These are phyloP conservation scores for Coccinonectria pachysandricola DNA, from an alignment of 2,329 filamentous ascomycete genomes.

Conservation along the genomic window DNA sequence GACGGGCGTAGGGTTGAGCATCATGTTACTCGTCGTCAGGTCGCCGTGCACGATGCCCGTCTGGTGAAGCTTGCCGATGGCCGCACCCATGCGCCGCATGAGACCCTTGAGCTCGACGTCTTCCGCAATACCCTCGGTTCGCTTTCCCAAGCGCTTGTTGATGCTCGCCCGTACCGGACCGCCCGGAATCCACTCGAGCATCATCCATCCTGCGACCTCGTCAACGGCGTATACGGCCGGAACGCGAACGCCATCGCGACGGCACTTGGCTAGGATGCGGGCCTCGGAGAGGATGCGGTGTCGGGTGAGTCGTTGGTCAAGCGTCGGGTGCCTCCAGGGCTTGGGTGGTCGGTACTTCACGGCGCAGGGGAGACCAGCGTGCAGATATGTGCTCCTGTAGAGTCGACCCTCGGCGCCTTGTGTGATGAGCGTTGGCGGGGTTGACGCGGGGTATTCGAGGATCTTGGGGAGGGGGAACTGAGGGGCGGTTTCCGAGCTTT, in stretches of 20 bases:
- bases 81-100: constrained; percentile 59
- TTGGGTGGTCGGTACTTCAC: constrained; percentile 90
- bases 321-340: constrained; percentile 79
- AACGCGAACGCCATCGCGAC: constrained; percentile 68
- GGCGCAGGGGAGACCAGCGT: constrained; percentile 56
- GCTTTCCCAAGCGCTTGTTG: constrained; percentile 54
- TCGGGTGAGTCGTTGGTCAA: constrained; percentile 79
- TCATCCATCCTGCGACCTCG: constrained; percentile 58
- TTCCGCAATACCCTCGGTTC: constrained; percentile 28
- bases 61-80: constrained; percentile 67
- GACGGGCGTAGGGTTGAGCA: constrained; percentile 44
- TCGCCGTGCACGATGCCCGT: constrained; percentile 90
- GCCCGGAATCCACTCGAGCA: constrained; percentile 79
- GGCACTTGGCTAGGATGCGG: constrained; percentile 69
- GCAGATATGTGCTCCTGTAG: constrained; percentile 75
- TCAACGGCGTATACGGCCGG: constrained; percentile 68
- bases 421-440: constrained; percentile 60
- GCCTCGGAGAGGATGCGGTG: constrained; percentile 85
- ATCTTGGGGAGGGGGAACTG: constrained; percentile 49
- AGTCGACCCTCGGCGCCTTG: constrained; percentile 95
- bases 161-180: constrained; percentile 58
- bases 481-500: constrained; percentile 11
- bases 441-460: constrained; percentile 51
- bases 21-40: constrained; percentile 94
- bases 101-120: constrained; percentile 47